These are phyloP conservation scores for Neurospora sp. DNA, from an alignment of 495 filamentous ascomycete genomes.

Conservation along the genomic window DNA sequence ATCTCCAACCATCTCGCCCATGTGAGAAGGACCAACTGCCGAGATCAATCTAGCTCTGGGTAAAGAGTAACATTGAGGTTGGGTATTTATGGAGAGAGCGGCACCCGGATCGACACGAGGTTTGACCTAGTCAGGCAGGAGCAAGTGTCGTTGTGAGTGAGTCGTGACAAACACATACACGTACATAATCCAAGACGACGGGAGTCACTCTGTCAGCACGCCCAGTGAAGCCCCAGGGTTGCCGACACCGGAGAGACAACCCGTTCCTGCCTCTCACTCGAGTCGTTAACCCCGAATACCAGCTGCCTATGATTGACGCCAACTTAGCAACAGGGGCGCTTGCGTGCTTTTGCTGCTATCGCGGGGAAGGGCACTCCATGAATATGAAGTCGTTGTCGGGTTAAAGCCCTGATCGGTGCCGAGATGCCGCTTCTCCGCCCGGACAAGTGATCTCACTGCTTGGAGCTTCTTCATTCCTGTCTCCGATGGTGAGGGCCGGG, in stretches of 20 bases:
- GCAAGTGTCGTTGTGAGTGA: background rate
- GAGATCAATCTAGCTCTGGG: background rate
- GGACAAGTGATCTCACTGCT: background rate
- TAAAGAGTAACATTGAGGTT: background rate
- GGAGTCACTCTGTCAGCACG: background rate
- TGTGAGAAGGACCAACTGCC: background rate
- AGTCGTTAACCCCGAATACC: background rate
- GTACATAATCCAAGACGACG: background rate
- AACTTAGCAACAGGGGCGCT: background rate
- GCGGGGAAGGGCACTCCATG: background rate
- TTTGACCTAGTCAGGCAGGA: background rate
- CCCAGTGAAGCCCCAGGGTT: background rate
- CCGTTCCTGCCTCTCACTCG: background rate
- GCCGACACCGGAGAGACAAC: background rate
- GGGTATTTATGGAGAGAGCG: background rate
- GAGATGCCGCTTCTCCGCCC: background rate
- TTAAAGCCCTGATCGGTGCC: background rate
- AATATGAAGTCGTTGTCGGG: background rate
- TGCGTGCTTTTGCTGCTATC: constrained; percentile 1
- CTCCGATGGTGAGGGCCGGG: background rate
- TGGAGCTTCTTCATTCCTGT: background rate
- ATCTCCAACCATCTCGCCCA: background rate
- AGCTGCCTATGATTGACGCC: background rate
- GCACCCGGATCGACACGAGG: background rate
- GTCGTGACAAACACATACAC: too few species aligned